Evolutionary conservation across 306 rosid genomes (phyloP), one percentile per base, ranked within the genome.

Genomic region (Gastrolobium bilobum): DNA sequence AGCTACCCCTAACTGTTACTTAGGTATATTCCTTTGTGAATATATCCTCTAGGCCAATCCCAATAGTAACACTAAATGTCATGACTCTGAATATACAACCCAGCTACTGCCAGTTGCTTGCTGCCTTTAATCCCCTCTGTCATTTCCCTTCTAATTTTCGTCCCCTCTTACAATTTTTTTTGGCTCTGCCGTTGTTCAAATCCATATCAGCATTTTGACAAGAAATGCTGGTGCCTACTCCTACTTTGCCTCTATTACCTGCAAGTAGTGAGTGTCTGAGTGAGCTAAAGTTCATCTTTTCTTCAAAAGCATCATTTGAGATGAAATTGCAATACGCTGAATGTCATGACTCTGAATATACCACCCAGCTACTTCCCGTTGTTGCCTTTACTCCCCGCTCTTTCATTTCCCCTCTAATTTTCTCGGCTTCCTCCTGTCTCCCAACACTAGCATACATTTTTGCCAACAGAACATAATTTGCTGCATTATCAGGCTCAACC

Each of bases 401-500:
- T 65, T 82, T 80, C 90, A 91, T 89, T 79, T 80, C 80, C 65
- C 39, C 86, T 62, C 84, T 89, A 79, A 92, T 68, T 70, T 58
- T 85, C 65, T 86, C 72, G 4, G 93, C 97, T 60, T 90, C 96
- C 42, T 89, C 96, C 30, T 79, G 86, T 78, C 94, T 84, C 58
- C 96, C 96, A 65, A 87, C 86, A 81, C 90, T 81, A 10, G 92
- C 87, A 79, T 89, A 93, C 48, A 93, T 87, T 71, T 75, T 86
- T 31, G 84, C 90, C 88, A 88, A 59, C 48, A 91, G 83, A 63
- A 91, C 90, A 85, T 88, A 89, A 85, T 90, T 88, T 1, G 94
- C 92, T 76, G 96, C 87, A 84, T 91, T 93, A 48, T 86, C 86
- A 15, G 98, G 97, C 79, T 93, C 98, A 61, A 91, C 83, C 83